Percentiles rank a stretch among this genome's conserved stretches.
phyloP scores from a whole-genome alignment of 1,284 basidiomycete species.

The Chiua sp. region DNA sequence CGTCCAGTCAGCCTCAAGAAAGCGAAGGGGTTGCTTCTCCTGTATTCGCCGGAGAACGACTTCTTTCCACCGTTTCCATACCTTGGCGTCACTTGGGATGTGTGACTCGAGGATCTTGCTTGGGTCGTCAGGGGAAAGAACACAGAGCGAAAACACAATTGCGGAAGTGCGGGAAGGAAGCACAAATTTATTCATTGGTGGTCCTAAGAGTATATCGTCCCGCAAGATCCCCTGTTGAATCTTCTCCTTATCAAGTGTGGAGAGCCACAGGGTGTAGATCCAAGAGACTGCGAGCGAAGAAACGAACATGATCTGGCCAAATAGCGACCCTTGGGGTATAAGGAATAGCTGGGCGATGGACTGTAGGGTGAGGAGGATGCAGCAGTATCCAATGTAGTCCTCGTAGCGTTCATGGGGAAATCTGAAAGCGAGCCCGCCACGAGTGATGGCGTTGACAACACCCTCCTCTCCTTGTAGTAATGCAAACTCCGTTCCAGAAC shows the following conservation, averaged over 20 bases:
- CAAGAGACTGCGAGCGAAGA: slow-evolving; percentile 31
- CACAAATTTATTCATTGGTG: slow-evolving; percentile 19
- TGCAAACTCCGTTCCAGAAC: slow-evolving; percentile 13
- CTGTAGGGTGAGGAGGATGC: slow-evolving; percentile 28
- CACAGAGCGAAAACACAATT: slow-evolving; percentile 24
- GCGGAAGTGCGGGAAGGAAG: slow-evolving; percentile 30
- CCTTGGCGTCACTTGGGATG: slow-evolving; percentile 32
- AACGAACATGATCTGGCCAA: slow-evolving; percentile 37
- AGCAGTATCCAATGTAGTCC: slow-evolving; percentile 26
- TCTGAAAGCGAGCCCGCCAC: slow-evolving; percentile 26
- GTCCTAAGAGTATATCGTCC: slow-evolving; percentile 17
- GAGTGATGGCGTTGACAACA: slow-evolving; percentile 31
- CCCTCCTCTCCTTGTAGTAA: slow-evolving; percentile 28
- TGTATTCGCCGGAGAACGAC: slow-evolving; percentile 22
- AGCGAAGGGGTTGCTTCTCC: too few species aligned
- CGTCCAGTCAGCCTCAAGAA: too few species aligned
- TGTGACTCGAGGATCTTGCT: slow-evolving; percentile 26
- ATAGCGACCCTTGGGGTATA: slow-evolving; percentile 13
- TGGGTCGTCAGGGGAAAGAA: slow-evolving; percentile 23
- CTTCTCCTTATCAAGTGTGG: slow-evolving; percentile 31
- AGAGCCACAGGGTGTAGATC: slow-evolving; percentile 32
- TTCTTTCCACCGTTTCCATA: slow-evolving; percentile 29
- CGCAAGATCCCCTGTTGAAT: slow-evolving; percentile 28
- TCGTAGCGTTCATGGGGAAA: slow-evolving; percentile 20
- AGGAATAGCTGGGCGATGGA: slow-evolving; percentile 29